Evolutionary conservation across 192 early-diverging fungal species (phyloP), one percentile per base, ranked within the genome.

Genomic region (Coemansia sp.): DNA sequence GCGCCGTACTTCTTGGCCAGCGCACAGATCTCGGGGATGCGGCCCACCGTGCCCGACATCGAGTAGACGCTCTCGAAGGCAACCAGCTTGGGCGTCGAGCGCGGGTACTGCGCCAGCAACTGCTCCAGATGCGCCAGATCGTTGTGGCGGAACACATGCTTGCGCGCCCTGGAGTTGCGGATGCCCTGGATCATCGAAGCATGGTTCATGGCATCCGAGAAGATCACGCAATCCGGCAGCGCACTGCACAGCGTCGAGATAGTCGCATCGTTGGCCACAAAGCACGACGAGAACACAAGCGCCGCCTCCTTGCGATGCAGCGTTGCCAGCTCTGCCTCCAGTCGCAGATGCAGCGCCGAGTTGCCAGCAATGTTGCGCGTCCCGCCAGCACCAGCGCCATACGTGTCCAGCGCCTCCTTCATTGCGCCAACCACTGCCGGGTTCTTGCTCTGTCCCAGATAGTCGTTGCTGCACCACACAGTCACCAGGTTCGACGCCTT

Each of bases 161-260:
- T 95, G 51, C 85, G 76, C 15, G 92, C 94, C 26, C 90, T 81
- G 18, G 96, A 96, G 86, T 98, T 87, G 67, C 89, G 89, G 72
- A 98, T 95, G 67, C 96, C 96, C 85, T 96, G 95, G 77, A 98
- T 98, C 96, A 98, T 98, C 11, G 95, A 96, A n/a, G 96, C 96
- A 68, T 98, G 96, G 84, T 98, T 98, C 71, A 91, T 87, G 16
- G 90, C 78, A 78, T 98, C 96, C 51, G 95, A 96, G 66, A 98
- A 94, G 76, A 98, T 96, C 15, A 96, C 89, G 77, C 94, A 96
- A 32, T 87, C 89, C 54, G 96, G 96, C 69, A 98, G 79, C 72
- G 95, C 91, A 48, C 86, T 78, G 61, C 92, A 93, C 58, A 98
- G 79, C 26, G 95, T 96, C 57, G 91, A 90, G 46, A 98, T 76